Evolutionary conservation across 768 basidiomycete genomes (phyloP).

Genomic region (Xerocomus spinulosus): DNA sequence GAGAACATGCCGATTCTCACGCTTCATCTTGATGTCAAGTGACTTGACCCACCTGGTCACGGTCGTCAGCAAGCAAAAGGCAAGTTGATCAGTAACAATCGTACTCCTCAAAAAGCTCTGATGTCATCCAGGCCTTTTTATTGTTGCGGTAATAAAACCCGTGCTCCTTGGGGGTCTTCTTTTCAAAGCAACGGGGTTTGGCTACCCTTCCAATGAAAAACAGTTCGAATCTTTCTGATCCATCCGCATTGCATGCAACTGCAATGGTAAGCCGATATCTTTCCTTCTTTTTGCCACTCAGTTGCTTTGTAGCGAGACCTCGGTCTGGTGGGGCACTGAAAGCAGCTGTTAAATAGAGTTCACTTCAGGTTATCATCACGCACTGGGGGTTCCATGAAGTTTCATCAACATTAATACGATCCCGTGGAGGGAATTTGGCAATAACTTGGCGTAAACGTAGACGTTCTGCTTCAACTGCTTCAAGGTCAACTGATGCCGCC

Average conservation of each 20-base stretch:
- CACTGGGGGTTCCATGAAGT: background rate
- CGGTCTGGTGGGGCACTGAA: background rate
- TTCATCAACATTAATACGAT: background rate
- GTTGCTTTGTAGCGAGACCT: background rate
- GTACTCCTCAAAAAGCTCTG: background rate
- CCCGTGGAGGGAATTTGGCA: background rate
- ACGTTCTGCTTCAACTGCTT: background rate
- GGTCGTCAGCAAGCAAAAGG: too few species aligned
- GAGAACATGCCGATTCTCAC: too few species aligned
- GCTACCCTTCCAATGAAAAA: background rate
- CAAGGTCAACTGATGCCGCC: conserved; percentile 9
- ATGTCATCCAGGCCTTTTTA: background rate
- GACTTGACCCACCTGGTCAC: background rate
- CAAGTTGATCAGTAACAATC: background rate
- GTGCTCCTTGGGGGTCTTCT: background rate
- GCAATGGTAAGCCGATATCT: background rate
- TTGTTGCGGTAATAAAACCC: background rate
- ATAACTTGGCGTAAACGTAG: too few species aligned
- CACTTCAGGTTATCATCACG: background rate
- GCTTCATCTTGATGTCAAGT: background rate
- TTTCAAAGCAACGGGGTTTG: background rate
- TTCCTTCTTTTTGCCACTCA: background rate
- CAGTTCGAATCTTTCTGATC: background rate
- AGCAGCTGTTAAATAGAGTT: background rate
- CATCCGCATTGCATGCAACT: background rate